These are phyloP conservation scores for Cynanchum wilfordii DNA, from an alignment of 257 asterid species.

Conservation along the genomic window DNA sequence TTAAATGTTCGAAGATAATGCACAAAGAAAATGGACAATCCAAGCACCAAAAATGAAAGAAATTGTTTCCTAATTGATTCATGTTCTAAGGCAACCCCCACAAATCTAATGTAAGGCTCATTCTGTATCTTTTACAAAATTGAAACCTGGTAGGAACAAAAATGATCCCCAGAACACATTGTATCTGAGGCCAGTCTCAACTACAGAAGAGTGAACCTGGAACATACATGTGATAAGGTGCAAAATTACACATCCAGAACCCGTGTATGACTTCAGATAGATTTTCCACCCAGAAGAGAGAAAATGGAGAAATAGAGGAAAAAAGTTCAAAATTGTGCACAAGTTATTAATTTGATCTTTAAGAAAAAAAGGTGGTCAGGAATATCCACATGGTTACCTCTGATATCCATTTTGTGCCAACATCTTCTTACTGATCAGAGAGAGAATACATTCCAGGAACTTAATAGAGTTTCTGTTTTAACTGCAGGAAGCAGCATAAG, in stretches of 20 bases:
- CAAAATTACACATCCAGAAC: not conserved
- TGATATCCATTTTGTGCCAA: not conserved
- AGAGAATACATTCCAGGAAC: not conserved
- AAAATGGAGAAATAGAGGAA: not conserved
- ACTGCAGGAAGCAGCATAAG: not conserved
- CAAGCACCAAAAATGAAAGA: not conserved
- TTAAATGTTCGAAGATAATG: slow-evolving; percentile 14
- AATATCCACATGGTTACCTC: not conserved
- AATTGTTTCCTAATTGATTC: not conserved
- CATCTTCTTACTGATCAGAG: not conserved
- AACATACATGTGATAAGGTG: not conserved
- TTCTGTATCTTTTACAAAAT: not conserved
- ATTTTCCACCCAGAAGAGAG: not conserved
- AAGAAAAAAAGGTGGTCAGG: not conserved
- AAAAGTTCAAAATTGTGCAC: not conserved
- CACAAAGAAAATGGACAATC: slow-evolving; percentile 11
- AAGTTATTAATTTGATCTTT: not conserved
- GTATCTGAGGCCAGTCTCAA: not conserved
- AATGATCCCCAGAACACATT: not conserved
- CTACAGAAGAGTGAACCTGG: not conserved
- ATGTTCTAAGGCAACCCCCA: not conserved
- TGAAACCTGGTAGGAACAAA: not conserved
- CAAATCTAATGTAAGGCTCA: not conserved
- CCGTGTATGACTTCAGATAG: not conserved
- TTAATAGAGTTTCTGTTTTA: not conserved